Evolutionary conservation across 208 protist genomes (phyloP), one percentile per base, ranked within the genome.

Genomic region (Trichomonas vaginalis): DNA sequence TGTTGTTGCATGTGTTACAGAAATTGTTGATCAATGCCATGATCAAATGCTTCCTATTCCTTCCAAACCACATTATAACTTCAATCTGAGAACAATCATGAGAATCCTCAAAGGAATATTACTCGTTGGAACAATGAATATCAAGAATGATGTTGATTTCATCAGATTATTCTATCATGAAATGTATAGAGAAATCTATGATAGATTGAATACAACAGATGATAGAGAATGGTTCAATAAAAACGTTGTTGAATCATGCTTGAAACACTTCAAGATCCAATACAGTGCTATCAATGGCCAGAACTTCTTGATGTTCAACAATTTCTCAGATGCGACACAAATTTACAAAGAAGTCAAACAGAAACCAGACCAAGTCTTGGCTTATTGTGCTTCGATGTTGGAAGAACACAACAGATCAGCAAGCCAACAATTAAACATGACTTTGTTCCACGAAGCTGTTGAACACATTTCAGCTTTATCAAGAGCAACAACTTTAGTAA

Each of bases 1-100:
- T 35, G 27, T 62, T 45, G 87, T 70, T 32, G 62, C 96, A 40
- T 49, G 95, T 10, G 96, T 97, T 46, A 96, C 98, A 35, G 95
- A 97, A 23, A 95, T 98, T 42, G 97, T 96, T 96, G 48, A 95
- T n/a, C 14, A 48, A 56, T 49, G 97, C 46, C 79, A 62, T n/a
- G 39, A 48, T 1, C 97, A 96, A 8, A 97, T 99, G 95, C 97
- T 98, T 3, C 99, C 98, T 48, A 98, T 98, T 48, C 99, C 99
- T 37, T 97, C 97, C 37, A 99, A 99, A 95, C 97, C 98, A 61
- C 99, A 99, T 97, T 99, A 99, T 97, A 99, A 98, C 0, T 99
- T 99, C 97, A 99, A 99, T 95, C 97, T 99, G 15, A 98, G 99
- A 95, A 98, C 99, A 96, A 96, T 99, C 12, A 98, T 98, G n/a